phyloP scores from a whole-genome alignment of 306 rosid genomes.

The Notholithocarpus densiflorus region DNA sequence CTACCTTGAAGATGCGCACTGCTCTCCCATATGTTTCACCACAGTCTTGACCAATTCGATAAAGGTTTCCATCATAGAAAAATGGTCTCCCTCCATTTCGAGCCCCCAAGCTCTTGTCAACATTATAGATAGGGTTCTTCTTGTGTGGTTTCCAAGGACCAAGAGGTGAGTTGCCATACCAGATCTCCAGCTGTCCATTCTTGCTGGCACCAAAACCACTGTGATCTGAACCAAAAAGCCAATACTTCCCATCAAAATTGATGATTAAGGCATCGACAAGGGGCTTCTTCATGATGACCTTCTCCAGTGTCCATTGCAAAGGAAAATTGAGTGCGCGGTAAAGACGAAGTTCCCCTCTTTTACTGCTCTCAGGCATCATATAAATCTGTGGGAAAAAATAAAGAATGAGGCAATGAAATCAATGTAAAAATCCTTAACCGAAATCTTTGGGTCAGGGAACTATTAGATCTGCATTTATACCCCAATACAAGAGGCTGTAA shows the following conservation, averaged over 20 bases:
- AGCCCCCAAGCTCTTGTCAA: constrained; percentile 77
- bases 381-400: constrained; percentile 54
- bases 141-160: constrained; percentile 95
- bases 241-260: constrained; percentile 53
- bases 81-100: constrained; percentile 99
- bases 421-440: background rate
- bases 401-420: constrained; percentile 15
- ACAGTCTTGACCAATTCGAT: constrained; percentile 92
- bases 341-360: constrained; percentile 85
- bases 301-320: constrained; percentile 78
- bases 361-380: constrained; percentile 93
- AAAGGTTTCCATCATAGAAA: constrained; percentile 63
- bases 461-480: background rate
- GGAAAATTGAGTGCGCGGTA: constrained; percentile 79
- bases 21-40: constrained; percentile 89
- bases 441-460: constrained; percentile 3
- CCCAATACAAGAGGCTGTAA: background rate
- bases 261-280: constrained; percentile 73
- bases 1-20: constrained; percentile 71
- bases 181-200: constrained; percentile 91
- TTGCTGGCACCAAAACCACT: constrained; percentile 78
- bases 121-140: constrained; percentile 79
- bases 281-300: constrained; percentile 74
- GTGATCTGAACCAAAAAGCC: constrained; percentile 97
- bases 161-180: constrained; percentile 83